Evolutionary conservation across 192 early-diverging fungal species (phyloP).

Genomic region (Entrophospora sp.): DNA sequence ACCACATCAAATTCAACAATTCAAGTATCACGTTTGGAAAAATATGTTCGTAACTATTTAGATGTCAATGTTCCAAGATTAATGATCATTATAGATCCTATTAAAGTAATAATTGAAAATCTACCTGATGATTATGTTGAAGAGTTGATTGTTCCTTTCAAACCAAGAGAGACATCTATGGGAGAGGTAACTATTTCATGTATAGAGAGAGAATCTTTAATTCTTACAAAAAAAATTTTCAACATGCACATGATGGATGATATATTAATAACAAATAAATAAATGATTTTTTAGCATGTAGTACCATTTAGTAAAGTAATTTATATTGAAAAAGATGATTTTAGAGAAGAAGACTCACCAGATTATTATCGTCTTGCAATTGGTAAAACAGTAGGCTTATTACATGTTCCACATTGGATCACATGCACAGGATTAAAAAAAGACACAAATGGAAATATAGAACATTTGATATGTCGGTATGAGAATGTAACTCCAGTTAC

Average conservation of each 20-base stretch:
- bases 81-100: conserved; percentile 83
- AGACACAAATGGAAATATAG: conserved; percentile 71
- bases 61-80: conserved; percentile 88
- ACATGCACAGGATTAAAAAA: conserved; percentile 71
- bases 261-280: too few species aligned
- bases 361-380: conserved; percentile 94
- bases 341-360: conserved; percentile 85
- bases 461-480: conserved; percentile 74
- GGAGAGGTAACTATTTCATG: conserved; percentile 43
- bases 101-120: conserved; percentile 86
- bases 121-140: conserved; percentile 75
- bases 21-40: conserved; percentile 83
- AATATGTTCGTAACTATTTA: conserved; percentile 88
- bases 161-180: conserved; percentile 79
- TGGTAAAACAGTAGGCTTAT: conserved; percentile 90
- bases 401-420: conserved; percentile 82
- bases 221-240: too few species aligned
- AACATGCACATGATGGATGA: too few species aligned
- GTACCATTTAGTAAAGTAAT: conserved; percentile 87
- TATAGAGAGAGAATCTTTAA: too few species aligned
- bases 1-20: conserved; percentile 73
- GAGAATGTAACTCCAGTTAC: conserved; percentile 55
- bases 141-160: conserved; percentile 77
- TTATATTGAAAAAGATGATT: conserved; percentile 96
- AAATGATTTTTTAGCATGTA: conserved; percentile 38